Percentiles rank a stretch among this genome's conserved stretches.
Conservation (phyloP, 192 early-diverging fungal genomes). For the Rhizophagus clarus region DNA sequence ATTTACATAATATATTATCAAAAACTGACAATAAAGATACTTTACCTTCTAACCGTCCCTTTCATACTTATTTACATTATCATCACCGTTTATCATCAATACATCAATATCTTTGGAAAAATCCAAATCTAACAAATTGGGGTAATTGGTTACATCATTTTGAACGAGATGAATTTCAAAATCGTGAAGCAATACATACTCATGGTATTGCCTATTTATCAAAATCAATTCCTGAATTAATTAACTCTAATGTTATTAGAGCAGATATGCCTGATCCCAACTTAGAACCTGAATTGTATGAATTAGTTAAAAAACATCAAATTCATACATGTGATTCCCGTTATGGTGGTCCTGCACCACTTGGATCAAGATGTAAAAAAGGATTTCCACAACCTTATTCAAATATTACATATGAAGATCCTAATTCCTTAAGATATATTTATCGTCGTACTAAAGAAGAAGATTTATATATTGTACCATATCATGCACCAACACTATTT, state of each 20-base stretch:
- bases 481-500: neutral
- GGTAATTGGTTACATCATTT: neutral
- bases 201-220: neutral
- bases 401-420: no score
- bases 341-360: neutral
- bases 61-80: conserved; percentile 2
- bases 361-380: neutral
- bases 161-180: conserved; percentile 23
- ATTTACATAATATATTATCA: neutral
- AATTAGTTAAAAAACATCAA: neutral
- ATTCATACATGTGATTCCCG: neutral
- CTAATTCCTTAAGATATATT: no score
- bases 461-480: neutral
- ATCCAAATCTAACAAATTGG: neutral
- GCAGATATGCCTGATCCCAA: neutral
- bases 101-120: neutral
- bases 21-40: neutral
- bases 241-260: neutral
- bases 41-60: neutral
- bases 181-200: conserved; percentile 1
- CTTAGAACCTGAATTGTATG: neutral
- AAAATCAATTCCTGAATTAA: neutral
- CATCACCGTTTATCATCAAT: neutral
- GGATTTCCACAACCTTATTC: no score
- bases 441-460: no score